Conservation (phyloP, 306 rosid genomes). For the Dalbergia cochinchinensis region DNA sequence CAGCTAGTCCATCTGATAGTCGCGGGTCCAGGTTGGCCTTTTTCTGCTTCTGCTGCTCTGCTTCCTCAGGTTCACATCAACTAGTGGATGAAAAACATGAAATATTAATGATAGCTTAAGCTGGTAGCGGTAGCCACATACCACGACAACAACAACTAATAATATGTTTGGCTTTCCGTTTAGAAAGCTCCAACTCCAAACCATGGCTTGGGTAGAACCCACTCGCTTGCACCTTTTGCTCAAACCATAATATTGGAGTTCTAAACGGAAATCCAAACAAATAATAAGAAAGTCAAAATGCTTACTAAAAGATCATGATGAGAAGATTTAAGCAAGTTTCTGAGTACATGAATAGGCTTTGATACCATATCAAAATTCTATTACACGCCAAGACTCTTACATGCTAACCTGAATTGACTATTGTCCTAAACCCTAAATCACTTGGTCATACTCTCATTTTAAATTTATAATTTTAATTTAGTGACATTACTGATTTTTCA, state of each 20-base stretch:
- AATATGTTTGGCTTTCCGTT: no score
- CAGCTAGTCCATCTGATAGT: background rate
- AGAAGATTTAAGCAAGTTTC: background rate
- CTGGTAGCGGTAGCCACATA: no score
- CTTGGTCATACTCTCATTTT: no score
- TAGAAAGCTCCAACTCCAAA: no score
- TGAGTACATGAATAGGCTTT: background rate
- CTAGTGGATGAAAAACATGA: background rate
- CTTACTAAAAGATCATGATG: background rate
- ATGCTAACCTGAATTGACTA: conserved; percentile 52
- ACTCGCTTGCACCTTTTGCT: no score
- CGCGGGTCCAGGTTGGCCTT: background rate
- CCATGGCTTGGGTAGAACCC: no score
- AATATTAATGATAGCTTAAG: background rate
- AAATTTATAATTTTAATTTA: no score
- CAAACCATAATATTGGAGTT: no score
- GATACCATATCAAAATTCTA: background rate
- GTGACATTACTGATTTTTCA: no score
- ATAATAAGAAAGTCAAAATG: background rate
- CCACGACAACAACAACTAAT: no score
- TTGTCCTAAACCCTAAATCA: no score
- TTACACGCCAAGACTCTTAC: conserved; percentile 3
- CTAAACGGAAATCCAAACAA: no score
- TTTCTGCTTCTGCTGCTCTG: background rate
- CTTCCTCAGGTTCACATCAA: background rate